Conservation (phyloP, 2,329 filamentous ascomycete genomes). For the Monosporascus sp. region DNA sequence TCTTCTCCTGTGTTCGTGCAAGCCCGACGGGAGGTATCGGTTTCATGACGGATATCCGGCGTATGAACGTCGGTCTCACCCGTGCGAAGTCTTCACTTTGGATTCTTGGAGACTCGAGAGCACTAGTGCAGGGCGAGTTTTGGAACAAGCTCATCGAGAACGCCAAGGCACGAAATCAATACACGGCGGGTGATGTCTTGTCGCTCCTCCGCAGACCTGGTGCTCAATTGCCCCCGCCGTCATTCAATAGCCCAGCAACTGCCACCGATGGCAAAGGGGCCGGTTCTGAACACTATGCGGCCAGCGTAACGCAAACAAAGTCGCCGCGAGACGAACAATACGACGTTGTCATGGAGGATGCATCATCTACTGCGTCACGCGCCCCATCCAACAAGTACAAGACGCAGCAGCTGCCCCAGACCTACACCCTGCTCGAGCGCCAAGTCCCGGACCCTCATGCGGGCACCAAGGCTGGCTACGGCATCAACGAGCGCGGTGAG, state of each 20-base stretch:
- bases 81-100: conserved; percentile 94
- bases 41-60: conserved; percentile 95
- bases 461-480: conserved; percentile 5
- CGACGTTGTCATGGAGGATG: conserved; percentile 26
- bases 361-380: conserved; percentile 6
- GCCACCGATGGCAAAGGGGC: neutral
- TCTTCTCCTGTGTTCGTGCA: conserved; percentile 96
- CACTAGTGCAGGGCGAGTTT: conserved; percentile 80
- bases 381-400: conserved; percentile 14
- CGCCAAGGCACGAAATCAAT: conserved; percentile 66
- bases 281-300: neutral
- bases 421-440: conserved; percentile 21
- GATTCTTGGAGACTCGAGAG: conserved; percentile 89
- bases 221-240: conserved; percentile 25
- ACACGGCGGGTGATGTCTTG: conserved; percentile 62
- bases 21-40: conserved; percentile 91
- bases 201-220: conserved; percentile 42
- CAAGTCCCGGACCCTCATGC: conserved; percentile 4
- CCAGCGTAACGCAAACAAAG: neutral
- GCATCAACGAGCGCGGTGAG: conserved; percentile 27
- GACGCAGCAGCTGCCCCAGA: conserved; percentile 20
- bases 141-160: conserved; percentile 86
- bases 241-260: conserved; percentile 6
- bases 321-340: neutral
- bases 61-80: conserved; percentile 98